Percentiles rank a stretch among this genome's conserved stretches.
Conservation (phyloP, 495 filamentous ascomycete species). For the Aspergillus carlsbadensis region DNA sequence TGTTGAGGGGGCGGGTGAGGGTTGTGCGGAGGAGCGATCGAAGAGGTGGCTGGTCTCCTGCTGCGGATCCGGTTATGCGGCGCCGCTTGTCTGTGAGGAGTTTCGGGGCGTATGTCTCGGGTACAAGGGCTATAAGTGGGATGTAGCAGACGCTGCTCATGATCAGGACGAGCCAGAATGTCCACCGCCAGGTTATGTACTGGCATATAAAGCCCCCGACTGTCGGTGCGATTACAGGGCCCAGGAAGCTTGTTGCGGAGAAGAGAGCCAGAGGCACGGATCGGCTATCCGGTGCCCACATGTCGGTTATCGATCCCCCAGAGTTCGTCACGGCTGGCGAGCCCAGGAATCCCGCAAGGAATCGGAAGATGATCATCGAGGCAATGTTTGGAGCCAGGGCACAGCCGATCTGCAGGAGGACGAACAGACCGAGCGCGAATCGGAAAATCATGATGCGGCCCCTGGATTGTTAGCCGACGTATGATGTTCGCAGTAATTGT, state of each 20-base stretch:
- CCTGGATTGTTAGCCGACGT: background rate
- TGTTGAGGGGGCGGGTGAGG: slow-evolving; percentile 25
- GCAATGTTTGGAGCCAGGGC: slow-evolving; percentile 55
- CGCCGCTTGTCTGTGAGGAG: slow-evolving; percentile 27
- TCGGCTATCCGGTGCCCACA: slow-evolving; percentile 50
- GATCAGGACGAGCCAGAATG: slow-evolving; percentile 41
- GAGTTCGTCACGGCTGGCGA: slow-evolving; percentile 59
- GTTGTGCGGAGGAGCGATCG: slow-evolving; percentile 38
- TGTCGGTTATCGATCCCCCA: slow-evolving; percentile 61
- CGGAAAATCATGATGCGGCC: background rate
- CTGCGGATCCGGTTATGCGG: background rate
- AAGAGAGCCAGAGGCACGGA: slow-evolving; percentile 44
- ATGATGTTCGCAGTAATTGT: background rate
- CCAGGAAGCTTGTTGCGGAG: slow-evolving; percentile 55
- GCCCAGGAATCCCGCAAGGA: slow-evolving; percentile 66
- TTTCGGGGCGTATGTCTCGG: slow-evolving; percentile 64
- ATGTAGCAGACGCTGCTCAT: slow-evolving; percentile 24
- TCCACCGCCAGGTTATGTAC: slow-evolving; percentile 55
- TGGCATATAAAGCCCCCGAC: slow-evolving; percentile 51
- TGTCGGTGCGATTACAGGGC: slow-evolving; percentile 50
- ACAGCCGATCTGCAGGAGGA: slow-evolving; percentile 55
- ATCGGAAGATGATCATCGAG: slow-evolving; percentile 62
- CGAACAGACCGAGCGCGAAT: slow-evolving; percentile 41
- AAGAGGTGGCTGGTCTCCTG: background rate
- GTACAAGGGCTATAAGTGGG: slow-evolving; percentile 34